Conservation (phyloP, 2,329 filamentous ascomycete species). For the Botrytis sinoallii region DNA sequence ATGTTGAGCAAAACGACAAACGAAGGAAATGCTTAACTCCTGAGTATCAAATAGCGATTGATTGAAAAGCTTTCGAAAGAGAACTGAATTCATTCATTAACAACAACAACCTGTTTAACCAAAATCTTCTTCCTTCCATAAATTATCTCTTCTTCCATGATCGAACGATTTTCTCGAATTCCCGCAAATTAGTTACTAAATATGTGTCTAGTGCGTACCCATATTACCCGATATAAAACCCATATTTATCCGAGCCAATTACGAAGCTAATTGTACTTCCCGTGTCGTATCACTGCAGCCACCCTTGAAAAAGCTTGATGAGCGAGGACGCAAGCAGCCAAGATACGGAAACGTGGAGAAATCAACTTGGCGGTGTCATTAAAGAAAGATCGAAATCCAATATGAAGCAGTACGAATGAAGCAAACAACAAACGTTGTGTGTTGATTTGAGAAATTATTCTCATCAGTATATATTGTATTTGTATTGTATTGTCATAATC, state of each 20-base stretch:
- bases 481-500: background rate
- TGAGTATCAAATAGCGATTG: background rate
- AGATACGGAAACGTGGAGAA: constrained; percentile 10
- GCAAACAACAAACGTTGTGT: background rate
- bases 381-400: background rate
- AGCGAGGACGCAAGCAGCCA: background rate
- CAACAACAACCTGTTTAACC: background rate
- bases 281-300: background rate
- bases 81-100: background rate
- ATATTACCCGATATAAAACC: background rate
- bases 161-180: background rate
- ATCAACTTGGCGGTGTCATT: background rate
- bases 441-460: background rate
- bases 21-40: background rate
- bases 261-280: background rate
- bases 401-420: background rate
- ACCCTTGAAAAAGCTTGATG: background rate
- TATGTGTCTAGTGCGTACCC: background rate
- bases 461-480: background rate
- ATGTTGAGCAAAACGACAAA: background rate
- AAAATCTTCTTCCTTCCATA: background rate
- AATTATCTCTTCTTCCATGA: background rate
- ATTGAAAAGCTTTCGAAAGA: background rate
- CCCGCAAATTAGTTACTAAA: background rate
- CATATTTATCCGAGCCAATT: background rate